Base-by-base conservation (phyloP, 164 flowering plant genomes). In the Stephania yunnanensis region DNA sequence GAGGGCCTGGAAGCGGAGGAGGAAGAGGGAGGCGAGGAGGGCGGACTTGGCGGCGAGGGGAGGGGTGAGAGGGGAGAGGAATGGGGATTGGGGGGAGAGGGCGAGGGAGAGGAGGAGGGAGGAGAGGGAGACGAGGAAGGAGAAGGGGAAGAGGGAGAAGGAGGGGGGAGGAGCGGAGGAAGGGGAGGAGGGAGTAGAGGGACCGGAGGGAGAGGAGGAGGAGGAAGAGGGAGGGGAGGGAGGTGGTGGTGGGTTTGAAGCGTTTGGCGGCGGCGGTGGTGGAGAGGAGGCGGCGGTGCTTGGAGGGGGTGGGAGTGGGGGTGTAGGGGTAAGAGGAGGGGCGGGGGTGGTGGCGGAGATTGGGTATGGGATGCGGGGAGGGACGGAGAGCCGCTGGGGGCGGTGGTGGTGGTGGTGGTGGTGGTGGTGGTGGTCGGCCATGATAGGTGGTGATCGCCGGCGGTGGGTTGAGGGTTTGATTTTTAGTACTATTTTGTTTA, bases 1-100 rank as follows among this genome's bases (percentile, higher is more conserved):
- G 30, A 95, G 86, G 22, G 98, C 92, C 67, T 92, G 99, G 71
- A 93, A 93, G 6, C 99, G 85, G 70, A 95, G 87, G 69, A 92
- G 87, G 67, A 95, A 92, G 45, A 91, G 89, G 10, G 83, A 73
- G 42, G 97, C 86, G 10, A 95, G 83, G 1, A 91, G 80, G 31
- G 87, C 5, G 46, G 97, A 91, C 77, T 88, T 91, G 46, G 79
- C 70, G 25, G 85, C 69, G 11, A 95, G 76, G 22, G 75, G 22
- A 80, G 76, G 17, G 81, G 19, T 90, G 75, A 7, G 64, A 80
- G 74, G 89, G 55, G 69, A 30, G 82, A 5, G 30, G 87, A 63
- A 78, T 44, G 58, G 81, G 44, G 65, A 87, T 3, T 72, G 67
- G 52, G 74, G 71, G 7, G 82, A 80, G 78, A 81, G 77, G 22